These are phyloP conservation scores for Cucurbita ficifolia DNA, from an alignment of 306 rosid genomes.

Conservation along the genomic window DNA sequence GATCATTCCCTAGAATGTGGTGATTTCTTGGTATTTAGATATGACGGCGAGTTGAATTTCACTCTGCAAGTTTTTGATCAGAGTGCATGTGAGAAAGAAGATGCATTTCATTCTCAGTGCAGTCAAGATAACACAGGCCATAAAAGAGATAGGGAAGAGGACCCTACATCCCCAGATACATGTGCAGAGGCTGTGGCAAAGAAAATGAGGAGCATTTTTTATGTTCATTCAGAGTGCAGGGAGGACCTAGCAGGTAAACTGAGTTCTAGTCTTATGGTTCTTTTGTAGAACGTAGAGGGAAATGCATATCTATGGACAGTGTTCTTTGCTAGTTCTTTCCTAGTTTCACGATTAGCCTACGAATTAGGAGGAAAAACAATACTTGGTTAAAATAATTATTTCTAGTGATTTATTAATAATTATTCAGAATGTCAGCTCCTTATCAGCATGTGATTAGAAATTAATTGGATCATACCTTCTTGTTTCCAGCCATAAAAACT, in stretches of 20 bases:
- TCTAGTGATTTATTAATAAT: neutral
- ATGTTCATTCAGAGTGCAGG: conserved; percentile 2
- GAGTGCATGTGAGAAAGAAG: conserved; percentile 79
- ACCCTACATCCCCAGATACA: conserved; percentile 23
- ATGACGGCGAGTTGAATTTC: conserved; percentile 51
- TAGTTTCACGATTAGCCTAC: neutral
- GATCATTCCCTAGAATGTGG: conserved; percentile 62
- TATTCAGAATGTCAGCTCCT: neutral
- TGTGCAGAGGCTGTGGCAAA: conserved; percentile 24
- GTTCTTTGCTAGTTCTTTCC: neutral
- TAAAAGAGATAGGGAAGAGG: conserved; percentile 36
- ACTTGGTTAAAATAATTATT: neutral
- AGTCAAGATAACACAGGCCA: conserved; percentile 27
- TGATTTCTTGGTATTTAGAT: conserved; percentile 77
- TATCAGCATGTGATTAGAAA: neutral
- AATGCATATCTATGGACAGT: neutral
- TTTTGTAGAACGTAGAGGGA: neutral
- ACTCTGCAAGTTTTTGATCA: conserved; percentile 65
- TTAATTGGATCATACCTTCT: neutral
- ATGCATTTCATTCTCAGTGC: conserved; percentile 46
- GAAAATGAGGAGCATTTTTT: conserved; percentile 32
- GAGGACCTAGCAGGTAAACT: conserved; percentile 2
- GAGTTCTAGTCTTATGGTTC: conserved; percentile 9
- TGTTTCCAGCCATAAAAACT: neutral
- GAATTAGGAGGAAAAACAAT: neutral